Conservation (phyloP, 202 grass and related monocot genomes). For the Carex arenaria region DNA sequence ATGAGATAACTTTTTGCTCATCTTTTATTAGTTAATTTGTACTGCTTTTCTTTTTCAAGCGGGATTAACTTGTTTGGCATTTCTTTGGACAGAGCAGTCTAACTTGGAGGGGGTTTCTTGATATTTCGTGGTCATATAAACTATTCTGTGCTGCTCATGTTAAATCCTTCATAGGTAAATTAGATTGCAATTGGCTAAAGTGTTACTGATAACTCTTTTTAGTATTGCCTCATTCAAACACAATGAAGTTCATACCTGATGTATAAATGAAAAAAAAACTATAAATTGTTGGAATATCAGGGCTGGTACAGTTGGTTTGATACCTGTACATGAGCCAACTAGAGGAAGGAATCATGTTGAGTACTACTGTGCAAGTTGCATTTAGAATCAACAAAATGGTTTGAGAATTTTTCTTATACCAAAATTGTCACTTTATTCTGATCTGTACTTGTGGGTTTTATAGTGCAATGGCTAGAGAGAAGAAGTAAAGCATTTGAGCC, state of each 20-base stretch:
- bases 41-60: not conserved
- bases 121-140: conserved; percentile 55
- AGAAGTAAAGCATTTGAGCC: conserved; percentile 97
- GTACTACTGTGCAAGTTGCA: not conserved
- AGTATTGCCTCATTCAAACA: not conserved
- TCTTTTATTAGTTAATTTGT: not conserved
- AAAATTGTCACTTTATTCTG: not conserved
- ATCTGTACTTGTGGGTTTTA: conserved; percentile 35
- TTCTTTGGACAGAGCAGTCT: conserved; percentile 68
- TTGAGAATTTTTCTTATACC: not conserved
- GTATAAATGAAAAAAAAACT: not conserved
- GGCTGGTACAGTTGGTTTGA: not conserved
- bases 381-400: not conserved
- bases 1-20: not conserved
- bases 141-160: conserved; percentile 60
- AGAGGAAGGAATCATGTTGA: not conserved
- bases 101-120: conserved; percentile 78
- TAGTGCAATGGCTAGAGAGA: conserved; percentile 96
- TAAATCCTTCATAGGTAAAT: conserved; percentile 55
- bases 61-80: conserved; percentile 33
- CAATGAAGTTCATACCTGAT: not conserved
- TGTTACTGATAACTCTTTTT: not conserved
- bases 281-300: not conserved
- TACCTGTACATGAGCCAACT: not conserved
- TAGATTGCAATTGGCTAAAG: conserved; percentile 11